Evolutionary conservation across 345 rosid species (phyloP), one percentile per base, ranked within the genome.

Genomic region (Heritiera littoralis): DNA sequence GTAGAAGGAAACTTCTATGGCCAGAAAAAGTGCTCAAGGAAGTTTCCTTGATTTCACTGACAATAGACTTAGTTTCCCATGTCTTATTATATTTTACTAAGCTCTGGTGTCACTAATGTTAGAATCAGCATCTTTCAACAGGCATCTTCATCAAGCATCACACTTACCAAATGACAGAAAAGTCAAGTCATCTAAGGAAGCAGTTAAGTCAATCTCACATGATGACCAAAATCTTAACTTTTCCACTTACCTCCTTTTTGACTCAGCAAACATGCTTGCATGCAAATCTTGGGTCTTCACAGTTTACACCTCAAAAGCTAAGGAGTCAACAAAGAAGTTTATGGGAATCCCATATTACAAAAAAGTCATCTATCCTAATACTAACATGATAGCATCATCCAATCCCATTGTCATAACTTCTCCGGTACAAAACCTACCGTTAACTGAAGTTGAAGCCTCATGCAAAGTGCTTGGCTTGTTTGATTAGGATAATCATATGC

Each of bases 11-110:
- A 14, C 9, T 13, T 71, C 30, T 72, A 51, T 14, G 46, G 45
- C 23, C 23, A 91, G 40, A 28, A 72, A 52, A 52, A 30, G 15
- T 52, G 46, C 14, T 8, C 45, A 32, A 71, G 20, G 38, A 14
- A 51, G 28, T 56, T 20, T 20, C 32, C 63, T 58, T 12, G 17
- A 63, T 63, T 63, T 63, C 8, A 30, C 67, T 5, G 41, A 63
- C 41, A 9, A 23, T 61, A 28, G 40, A 61, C 66, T 30, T 4
- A 12, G 15, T 30, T 12, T 61, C 1, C 41, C 7, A 28, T 5
- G 67, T 63, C n/a, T 14, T 15, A 35, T 2, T 65, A 35, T 38
- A 14, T 15, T 14, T 14, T 6, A 35, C 20, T 35, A 65, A 14
- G 46, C 46, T 65, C 20, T 2, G 9, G 46, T 15, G 23, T 7